Base-by-base conservation (phyloP, 192 early-diverging fungal genomes). In the Obelidium mucronatum region DNA sequence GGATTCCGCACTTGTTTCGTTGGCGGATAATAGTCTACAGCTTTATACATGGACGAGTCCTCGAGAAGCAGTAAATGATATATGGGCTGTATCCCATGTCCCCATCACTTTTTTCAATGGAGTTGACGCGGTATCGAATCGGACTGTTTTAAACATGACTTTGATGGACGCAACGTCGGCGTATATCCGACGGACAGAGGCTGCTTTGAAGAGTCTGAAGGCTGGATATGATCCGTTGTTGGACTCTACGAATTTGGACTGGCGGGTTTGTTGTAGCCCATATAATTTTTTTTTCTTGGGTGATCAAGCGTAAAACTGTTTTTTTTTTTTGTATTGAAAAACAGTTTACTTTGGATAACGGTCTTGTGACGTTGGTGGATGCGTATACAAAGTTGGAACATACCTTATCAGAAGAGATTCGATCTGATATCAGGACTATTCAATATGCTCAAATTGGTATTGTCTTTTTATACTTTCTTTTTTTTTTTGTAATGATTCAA, bases 311-410 rank as follows among this genome's bases (percentile, higher is more conserved):
- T 53, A 60, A 19, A 53, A 19, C 36, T 60, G 28, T 39, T 28
- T 55, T 73, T 56, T 62, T 4, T 17, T 60, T 70, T 11, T 56
- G 65, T n/a, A n/a, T 4, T 58, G 37, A 22, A 24, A 59, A 33
- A 15, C 44, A 77, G 76, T 77, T 77, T 51, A 24, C 54, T 13
- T 62, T 77, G 35, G 76, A 77, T 34, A 77, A 77, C 40, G 76
- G 76, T 24, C 4, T 77, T 26, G 42, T 40, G 19, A 24, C 59
- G 11, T 22, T 77, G 17, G 8, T 56, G 52, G 52, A 77, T 71
- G 55, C 67, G 3, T 77, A 77, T 35, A 71, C 53, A 30, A 17
- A 59, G 15, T 15, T 77, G 6, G 53, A 69, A 40, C 54, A 40
- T 40, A 24, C 34, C 6, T 26, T 77, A 2, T 66, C 67, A n/a